Conservation (phyloP, 202 grass and related monocot genomes). For the Setaria viridis region DNA sequence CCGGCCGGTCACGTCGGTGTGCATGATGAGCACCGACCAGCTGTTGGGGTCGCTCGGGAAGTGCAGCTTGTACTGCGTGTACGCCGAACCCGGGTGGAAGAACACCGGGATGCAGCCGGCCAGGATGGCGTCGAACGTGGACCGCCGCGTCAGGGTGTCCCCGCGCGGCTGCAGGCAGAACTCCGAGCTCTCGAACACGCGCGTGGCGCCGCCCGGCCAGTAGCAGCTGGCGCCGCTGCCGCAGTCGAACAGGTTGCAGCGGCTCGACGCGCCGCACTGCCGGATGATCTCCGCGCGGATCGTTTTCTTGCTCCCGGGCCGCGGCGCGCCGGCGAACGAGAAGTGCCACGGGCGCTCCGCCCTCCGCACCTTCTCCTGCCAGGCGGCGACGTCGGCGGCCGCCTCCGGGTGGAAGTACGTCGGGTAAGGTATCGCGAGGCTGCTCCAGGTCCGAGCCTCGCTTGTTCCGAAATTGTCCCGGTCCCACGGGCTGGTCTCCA, state of each 20-base stretch:
- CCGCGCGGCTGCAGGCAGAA: conserved; percentile 75
- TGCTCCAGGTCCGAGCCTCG: background rate
- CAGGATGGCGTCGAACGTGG: conserved; percentile 64
- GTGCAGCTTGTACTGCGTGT: conserved; percentile 66
- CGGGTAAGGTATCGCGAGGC: conserved; percentile 59
- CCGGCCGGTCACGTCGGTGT: conserved; percentile 32
- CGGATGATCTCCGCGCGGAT: background rate
- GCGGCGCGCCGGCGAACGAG: conserved; percentile 58
- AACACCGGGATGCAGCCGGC: conserved; percentile 70
- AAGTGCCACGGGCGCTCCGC: conserved; percentile 51
- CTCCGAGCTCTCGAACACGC: conserved; percentile 42
- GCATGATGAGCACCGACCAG: conserved; percentile 58
- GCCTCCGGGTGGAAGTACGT: conserved; percentile 62
- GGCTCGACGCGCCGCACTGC: background rate
- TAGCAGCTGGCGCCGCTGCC: conserved; percentile 27
- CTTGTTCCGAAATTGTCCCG: background rate
- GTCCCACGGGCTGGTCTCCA: conserved; percentile 47
- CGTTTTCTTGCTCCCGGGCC: background rate
- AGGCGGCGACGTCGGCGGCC: conserved; percentile 43
- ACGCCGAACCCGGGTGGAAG: conserved; percentile 62
- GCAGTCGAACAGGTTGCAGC: conserved; percentile 29
- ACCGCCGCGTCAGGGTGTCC: conserved; percentile 58
- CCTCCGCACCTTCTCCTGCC: conserved; percentile 51
- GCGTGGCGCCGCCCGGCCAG: conserved; percentile 37
- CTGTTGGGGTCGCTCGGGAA: conserved; percentile 41